Base-by-base conservation (phyloP, 2,329 filamentous ascomycete genomes). In the Fusarium sp. region DNA sequence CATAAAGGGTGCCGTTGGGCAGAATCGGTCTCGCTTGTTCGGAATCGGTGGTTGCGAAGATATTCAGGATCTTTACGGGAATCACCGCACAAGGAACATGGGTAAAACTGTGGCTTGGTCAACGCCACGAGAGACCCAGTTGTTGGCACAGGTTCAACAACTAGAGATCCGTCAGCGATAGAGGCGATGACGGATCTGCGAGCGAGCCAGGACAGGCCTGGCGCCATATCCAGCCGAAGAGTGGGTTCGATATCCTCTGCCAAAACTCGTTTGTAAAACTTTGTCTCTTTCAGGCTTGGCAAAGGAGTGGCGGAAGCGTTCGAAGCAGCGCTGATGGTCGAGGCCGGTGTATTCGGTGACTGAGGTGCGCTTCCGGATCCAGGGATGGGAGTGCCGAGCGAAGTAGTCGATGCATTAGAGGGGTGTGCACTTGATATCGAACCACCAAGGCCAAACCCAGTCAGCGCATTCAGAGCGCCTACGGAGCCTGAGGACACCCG, bases 241-340 rank as follows among this genome's bases (percentile, higher is more conserved):
- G 96, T 97, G 1, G 96, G 96, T 77, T 99, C 96, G 60, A 99
- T 93, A 76, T 99, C 96, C 79, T 99, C 96, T 22, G 89, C 86
- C 27, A 98, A 81, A 8, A 90, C 91, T 48, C 96, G 90, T 82
- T 98, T 98, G 83, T 95, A 99, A 77, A 98, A 99, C 70, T 92
- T 93, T 29, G 92, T 93, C 60, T 98, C 96, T 77, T 96, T 97
- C 42, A 99, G 82, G 7, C 90, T 89, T 5, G 88, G 89, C 34
- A 88, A 67, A 25, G 77, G 77, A 14, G 75, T 67, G 18, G 68
- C 65, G 13, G 76, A 72, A 34, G 79, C 72, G 40, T 79, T 75
- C 4, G 86, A 86, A 49, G 77, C 77, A 14, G 80, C 77, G 72
- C 86, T 88, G 41, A 82, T 75, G 10, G 79, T 84, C 53, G 83